Evolutionary conservation across 257 asterid genomes (phyloP).

Genomic region (Gentiana dahurica): DNA sequence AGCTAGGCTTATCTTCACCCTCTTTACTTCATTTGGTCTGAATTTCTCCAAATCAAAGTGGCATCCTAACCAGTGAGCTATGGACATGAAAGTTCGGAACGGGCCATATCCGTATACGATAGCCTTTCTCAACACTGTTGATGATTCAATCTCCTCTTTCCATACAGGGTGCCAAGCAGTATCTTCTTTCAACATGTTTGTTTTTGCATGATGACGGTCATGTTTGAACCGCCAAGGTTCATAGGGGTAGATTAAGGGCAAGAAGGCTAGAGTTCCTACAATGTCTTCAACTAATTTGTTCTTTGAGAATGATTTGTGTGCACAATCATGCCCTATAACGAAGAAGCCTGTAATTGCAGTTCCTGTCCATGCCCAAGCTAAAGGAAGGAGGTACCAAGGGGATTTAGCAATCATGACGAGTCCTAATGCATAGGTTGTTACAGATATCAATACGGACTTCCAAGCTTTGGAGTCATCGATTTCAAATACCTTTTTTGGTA

Average conservation of each 20-base stretch:
- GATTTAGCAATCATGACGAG: constrained; percentile 81
- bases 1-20: constrained; percentile 92
- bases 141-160: constrained; percentile 47
- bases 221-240: constrained; percentile 99
- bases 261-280: constrained; percentile 84
- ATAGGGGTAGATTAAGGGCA: constrained; percentile 91
- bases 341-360: constrained; percentile 97
- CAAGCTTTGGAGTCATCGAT: constrained; percentile 78
- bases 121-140: constrained; percentile 56
- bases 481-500: constrained; percentile 94
- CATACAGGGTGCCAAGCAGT: constrained; percentile 88
- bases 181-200: constrained; percentile 91
- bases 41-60: constrained; percentile 79
- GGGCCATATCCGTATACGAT: constrained; percentile 75
- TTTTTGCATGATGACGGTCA: constrained; percentile 92
- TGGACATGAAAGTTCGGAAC: constrained; percentile 82
- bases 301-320: constrained; percentile 89
- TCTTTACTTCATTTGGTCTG: constrained; percentile 77
- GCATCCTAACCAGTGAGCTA: constrained; percentile 75
- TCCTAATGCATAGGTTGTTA: constrained; percentile 70
- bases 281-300: constrained; percentile 95
- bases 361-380: constrained; percentile 99
- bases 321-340: constrained; percentile 98
- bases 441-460: constrained; percentile 83
- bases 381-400: constrained; percentile 98